These are phyloP conservation scores for Venturia carpophila DNA, from an alignment of 2,329 filamentous ascomycete genomes.

Conservation along the genomic window DNA sequence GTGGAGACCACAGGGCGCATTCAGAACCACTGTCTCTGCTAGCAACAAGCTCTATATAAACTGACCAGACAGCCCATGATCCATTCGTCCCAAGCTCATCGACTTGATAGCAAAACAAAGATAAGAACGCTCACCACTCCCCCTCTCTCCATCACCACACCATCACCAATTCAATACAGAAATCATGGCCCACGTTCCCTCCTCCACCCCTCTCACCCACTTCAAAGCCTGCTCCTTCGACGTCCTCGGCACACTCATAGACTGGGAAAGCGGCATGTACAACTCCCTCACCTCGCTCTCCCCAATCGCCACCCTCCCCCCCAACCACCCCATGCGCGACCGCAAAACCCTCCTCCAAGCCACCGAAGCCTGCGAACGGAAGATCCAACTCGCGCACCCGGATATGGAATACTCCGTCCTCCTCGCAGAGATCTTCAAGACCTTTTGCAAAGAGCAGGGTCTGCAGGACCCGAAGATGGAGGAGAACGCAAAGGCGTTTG, in stretches of 20 bases:
- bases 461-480: slow-evolving; percentile 28
- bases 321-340: slow-evolving; percentile 32
- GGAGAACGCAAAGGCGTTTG: slow-evolving; percentile 36
- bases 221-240: slow-evolving; percentile 44
- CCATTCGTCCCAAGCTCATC: background rate
- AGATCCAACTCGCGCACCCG: slow-evolving; percentile 49
- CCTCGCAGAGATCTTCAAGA: slow-evolving; percentile 44
- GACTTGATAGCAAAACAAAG: background rate
- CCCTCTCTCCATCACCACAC: background rate
- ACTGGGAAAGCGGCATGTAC: slow-evolving; percentile 61
- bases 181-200: slow-evolving; percentile 14
- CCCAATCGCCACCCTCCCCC: slow-evolving; percentile 35
- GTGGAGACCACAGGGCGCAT: slow-evolving; percentile 1
- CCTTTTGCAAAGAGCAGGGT: slow-evolving; percentile 37
- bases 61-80: background rate
- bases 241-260: slow-evolving; percentile 19
- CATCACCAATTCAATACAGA: background rate
- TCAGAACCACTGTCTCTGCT: background rate
- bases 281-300: slow-evolving; percentile 43
- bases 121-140: background rate
- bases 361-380: slow-evolving; percentile 2
- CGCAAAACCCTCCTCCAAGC: slow-evolving; percentile 26
- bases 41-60: slow-evolving; percentile 5
- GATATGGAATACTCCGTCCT: slow-evolving; percentile 53
- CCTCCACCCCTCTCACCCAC: slow-evolving; percentile 17